Conservation (phyloP, 176 grass and related monocot genomes). For the Musa troglodytarum region DNA sequence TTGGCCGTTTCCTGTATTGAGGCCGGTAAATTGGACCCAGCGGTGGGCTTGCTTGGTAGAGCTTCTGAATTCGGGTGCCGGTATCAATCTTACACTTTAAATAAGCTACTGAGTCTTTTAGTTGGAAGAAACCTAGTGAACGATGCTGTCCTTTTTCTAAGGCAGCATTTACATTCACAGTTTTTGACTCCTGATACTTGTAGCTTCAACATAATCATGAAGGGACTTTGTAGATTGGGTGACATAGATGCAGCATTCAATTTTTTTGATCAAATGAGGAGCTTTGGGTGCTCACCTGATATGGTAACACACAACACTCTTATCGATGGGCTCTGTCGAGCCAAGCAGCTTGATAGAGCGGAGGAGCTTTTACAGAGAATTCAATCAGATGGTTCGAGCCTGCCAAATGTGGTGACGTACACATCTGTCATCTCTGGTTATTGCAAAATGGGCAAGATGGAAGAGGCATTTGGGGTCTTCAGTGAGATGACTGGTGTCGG, state of each 20-base stretch:
- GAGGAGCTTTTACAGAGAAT: conserved; percentile 54
- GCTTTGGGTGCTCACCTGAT: conserved; percentile 62
- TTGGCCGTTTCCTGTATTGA: conserved; percentile 35
- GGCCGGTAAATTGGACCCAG: conserved; percentile 33
- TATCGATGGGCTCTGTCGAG: conserved; percentile 61
- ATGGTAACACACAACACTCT: conserved; percentile 74
- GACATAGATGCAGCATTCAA: conserved; percentile 51
- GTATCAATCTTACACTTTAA: conserved; percentile 47
- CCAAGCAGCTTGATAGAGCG: conserved; percentile 43
- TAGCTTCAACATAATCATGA: conserved; percentile 81
- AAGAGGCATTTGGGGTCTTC: conserved; percentile 52
- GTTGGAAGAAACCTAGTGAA: conserved; percentile 24
- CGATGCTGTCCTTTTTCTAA: conserved; percentile 47
- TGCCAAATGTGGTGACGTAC: conserved; percentile 79
- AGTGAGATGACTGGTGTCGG: conserved; percentile 59
- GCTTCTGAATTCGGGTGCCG: conserved; percentile 27
- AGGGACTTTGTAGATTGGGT: conserved; percentile 53
- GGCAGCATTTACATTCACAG: conserved; percentile 31
- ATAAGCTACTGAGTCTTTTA: conserved; percentile 56
- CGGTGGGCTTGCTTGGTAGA: conserved; percentile 30
- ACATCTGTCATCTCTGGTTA: conserved; percentile 73
- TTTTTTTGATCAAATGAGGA: conserved; percentile 50
- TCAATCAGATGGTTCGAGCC: conserved; percentile 41
- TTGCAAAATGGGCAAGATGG: conserved; percentile 58
- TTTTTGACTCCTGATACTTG: conserved; percentile 43